Evolutionary conservation across 495 filamentous ascomycete species (phyloP), one percentile per base, ranked within the genome.

Genomic region (Neurospora tetraspora): DNA sequence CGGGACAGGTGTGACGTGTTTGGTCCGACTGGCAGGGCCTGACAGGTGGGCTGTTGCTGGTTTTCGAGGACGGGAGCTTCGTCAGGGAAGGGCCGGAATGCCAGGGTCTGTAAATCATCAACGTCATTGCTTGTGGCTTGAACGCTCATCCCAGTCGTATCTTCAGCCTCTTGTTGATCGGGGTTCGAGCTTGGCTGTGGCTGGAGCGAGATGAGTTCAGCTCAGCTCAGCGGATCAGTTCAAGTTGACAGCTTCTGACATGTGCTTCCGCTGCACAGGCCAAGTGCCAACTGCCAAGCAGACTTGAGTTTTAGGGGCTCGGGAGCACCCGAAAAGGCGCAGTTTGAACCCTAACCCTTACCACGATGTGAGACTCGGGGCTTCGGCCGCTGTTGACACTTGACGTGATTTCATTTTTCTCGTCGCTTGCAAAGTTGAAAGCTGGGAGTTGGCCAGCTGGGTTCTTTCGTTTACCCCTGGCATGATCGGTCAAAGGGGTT

Each of bases 1-100:
- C 53, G 53, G 69, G 36, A 39, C 39, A 75, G 61, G 75, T 70
- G 79, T 79, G 78, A 78, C 79, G 79, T 80, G 79, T 74, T 78
- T 80, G 73, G 73, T 69, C 68, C 53, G 65, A 70, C 39, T 34
- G 20, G 14, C 31, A 39, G 40, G 23, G 31, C 23, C 27, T 39
- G 68, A 71, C 69, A 73, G 53, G 53, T 74, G 77, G 74, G 76
- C 61, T 74, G 73, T 39, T 73, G 73, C 73, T 78, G 53, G 65
- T 59, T 53, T 31, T 68, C 31, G 71, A 68, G 31, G 45, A n/a
- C n/a, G n/a, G n/a, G n/a, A 65, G 53, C 23, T 59, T 59, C 47
- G 47, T 59, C 47, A 59, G 23, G 47, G 47, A 59, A 14, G 18
- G 36, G 39, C 38, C 36, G 68, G 42, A 69, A 39, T 40, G 39